Evolutionary conservation across 2,329 filamentous ascomycete genomes (phyloP).

Genomic region (Hymenoscyphus infarciens): DNA sequence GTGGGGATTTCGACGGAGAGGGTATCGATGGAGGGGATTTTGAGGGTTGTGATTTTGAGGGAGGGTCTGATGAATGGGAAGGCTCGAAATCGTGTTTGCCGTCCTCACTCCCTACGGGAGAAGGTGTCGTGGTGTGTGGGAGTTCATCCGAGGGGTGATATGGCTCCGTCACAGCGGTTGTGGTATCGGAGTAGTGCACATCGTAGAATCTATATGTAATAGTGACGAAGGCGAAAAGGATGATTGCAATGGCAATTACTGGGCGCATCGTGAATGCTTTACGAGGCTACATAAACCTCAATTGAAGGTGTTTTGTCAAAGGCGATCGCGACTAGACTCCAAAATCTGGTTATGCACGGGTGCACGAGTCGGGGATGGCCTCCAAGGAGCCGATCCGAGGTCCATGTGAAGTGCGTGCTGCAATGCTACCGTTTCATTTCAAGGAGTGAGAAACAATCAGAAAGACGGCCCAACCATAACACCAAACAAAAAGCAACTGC

Average conservation of each 20-base stretch:
- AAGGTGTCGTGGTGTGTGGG: not conserved
- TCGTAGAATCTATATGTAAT: constrained; percentile 1
- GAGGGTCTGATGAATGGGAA: not conserved
- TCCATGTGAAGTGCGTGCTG: not conserved
- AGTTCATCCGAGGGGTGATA: not conserved
- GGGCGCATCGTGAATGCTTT: not conserved
- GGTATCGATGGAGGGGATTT: no score
- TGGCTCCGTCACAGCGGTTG: not conserved
- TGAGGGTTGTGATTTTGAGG: not conserved
- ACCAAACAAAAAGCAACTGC: not conserved
- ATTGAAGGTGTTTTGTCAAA: no score
- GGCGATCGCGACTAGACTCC: no score
- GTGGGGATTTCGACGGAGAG: not conserved
- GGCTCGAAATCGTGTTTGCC: not conserved
- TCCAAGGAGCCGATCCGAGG: not conserved
- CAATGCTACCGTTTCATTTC: not conserved
- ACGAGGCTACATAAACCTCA: not conserved
- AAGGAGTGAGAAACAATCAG: not conserved
- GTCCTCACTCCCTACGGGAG: not conserved
- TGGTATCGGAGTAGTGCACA: not conserved
- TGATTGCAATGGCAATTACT: not conserved
- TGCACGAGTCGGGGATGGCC: not conserved
- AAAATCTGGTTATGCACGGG: not conserved
- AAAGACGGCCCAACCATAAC: not conserved
- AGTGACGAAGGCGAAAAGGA: not conserved